phyloP scores from a whole-genome alignment of 2,329 filamentous ascomycete genomes.

The Aspergillus quadrilineatus region DNA sequence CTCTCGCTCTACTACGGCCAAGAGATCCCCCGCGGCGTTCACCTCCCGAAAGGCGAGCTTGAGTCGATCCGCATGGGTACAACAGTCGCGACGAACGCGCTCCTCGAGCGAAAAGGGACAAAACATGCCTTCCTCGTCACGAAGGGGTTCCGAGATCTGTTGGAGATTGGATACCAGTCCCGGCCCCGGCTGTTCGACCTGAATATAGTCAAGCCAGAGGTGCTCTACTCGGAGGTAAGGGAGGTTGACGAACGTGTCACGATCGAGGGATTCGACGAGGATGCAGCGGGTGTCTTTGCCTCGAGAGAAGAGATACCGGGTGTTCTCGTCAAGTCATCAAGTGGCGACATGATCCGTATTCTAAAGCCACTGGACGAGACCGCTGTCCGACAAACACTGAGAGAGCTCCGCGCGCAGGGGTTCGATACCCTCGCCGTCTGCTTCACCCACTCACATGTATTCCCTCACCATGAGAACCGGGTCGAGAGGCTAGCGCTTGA shows the following conservation, averaged over 20 bases:
- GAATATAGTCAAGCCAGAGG: conserved; percentile 81
- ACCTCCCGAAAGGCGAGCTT: background rate
- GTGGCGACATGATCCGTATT: conserved; percentile 66
- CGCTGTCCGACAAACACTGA: conserved; percentile 57
- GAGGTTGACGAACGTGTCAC: conserved; percentile 73
- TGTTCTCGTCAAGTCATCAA: conserved; percentile 21
- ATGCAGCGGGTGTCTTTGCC: conserved; percentile 41
- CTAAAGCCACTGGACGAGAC: conserved; percentile 60
- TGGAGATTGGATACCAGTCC: conserved; percentile 87
- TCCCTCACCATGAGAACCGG: conserved; percentile 76
- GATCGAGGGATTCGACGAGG: conserved; percentile 62
- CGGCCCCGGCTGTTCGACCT: conserved; percentile 91
- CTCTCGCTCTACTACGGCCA: background rate
- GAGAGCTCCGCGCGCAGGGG: conserved; percentile 66
- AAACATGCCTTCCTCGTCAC: conserved; percentile 84
- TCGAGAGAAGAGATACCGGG: background rate
- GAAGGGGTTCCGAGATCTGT: conserved; percentile 79
- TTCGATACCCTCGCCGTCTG: conserved; percentile 82
- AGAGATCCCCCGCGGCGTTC: background rate
- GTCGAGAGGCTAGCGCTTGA: conserved; percentile 75
- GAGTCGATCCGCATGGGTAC: conserved; percentile 78
- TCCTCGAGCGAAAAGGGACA: conserved; percentile 87
- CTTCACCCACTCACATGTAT: conserved; percentile 87
- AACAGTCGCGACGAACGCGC: conserved; percentile 85
- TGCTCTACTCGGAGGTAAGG: conserved; percentile 77